Evolutionary conservation across 2,329 filamentous ascomycete species (phyloP).

Genomic region (Epichloe brachyelytri): DNA sequence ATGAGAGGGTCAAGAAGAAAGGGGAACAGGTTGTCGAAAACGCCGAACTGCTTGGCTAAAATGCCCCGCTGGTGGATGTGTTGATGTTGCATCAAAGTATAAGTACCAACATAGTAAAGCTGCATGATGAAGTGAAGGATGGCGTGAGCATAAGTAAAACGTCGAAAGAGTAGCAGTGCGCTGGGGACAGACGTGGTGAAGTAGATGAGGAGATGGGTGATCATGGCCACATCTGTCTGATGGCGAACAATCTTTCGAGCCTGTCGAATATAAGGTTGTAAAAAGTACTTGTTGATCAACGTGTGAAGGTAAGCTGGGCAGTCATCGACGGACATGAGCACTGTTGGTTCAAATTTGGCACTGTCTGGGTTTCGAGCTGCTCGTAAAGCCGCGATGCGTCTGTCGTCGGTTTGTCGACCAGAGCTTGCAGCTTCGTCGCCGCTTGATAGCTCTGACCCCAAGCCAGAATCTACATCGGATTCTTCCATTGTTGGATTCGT

Average conservation of each 20-base stretch:
- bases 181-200: slow-evolving; percentile 57
- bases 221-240: slow-evolving; percentile 62
- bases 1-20: slow-evolving; percentile 64
- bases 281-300: slow-evolving; percentile 33
- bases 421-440: background rate
- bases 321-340: slow-evolving; percentile 30
- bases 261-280: slow-evolving; percentile 46
- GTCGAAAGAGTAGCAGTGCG: slow-evolving; percentile 48
- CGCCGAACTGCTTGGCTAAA: slow-evolving; percentile 37
- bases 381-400: slow-evolving; percentile 22
- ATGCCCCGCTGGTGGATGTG: slow-evolving; percentile 70
- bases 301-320: slow-evolving; percentile 22
- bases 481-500: background rate
- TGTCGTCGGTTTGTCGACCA: background rate
- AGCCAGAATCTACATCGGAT: slow-evolving; percentile 6
- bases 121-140: slow-evolving; percentile 53
- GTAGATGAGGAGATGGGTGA: slow-evolving; percentile 65
- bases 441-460: slow-evolving; percentile 5
- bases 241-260: slow-evolving; percentile 46
- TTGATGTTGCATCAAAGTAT: slow-evolving; percentile 74
- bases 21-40: slow-evolving; percentile 54
- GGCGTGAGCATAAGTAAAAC: slow-evolving; percentile 57
- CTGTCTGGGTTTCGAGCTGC: slow-evolving; percentile 28
- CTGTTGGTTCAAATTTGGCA: slow-evolving; percentile 31
- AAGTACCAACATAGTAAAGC: slow-evolving; percentile 55